These are phyloP conservation scores for Fusarium sterilihyphosum DNA, from an alignment of 2,329 filamentous ascomycete species.

Conservation along the genomic window DNA sequence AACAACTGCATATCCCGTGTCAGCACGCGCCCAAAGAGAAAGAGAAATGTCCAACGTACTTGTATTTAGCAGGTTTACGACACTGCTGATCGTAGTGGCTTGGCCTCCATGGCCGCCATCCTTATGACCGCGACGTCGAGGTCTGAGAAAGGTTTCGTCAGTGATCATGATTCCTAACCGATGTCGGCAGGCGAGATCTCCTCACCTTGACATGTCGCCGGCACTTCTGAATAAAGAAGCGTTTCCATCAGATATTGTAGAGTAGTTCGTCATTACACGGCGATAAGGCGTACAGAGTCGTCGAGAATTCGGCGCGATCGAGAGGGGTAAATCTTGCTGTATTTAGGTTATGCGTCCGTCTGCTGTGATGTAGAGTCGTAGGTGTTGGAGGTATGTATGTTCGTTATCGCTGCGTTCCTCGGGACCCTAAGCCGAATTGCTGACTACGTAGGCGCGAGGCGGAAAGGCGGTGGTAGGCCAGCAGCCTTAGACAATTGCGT, in stretches of 20 bases:
- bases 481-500: slow-evolving; percentile 38
- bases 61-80: slow-evolving; percentile 95
- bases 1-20: slow-evolving; percentile 68
- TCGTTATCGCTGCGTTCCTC: slow-evolving; percentile 34
- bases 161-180: slow-evolving; percentile 8
- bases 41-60: slow-evolving; percentile 64
- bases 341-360: not conserved
- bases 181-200: slow-evolving; percentile 15
- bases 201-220: slow-evolving; percentile 62
- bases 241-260: slow-evolving; percentile 61
- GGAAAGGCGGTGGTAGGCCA: slow-evolving; percentile 21
- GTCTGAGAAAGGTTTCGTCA: slow-evolving; percentile 49
- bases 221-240: slow-evolving; percentile 52
- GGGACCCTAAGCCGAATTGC: slow-evolving; percentile 29
- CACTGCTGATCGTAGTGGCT: slow-evolving; percentile 89
- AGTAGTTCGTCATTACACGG: slow-evolving; percentile 64
- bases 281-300: not conserved
- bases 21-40: slow-evolving; percentile 25
- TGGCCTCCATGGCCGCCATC: slow-evolving; percentile 74
- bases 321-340: not conserved
- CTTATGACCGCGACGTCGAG: slow-evolving; percentile 73
- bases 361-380: not conserved
- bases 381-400: slow-evolving; percentile 8
- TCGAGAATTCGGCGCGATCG: slow-evolving; percentile 18
- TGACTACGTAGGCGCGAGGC: slow-evolving; percentile 30